These are phyloP conservation scores for Neofusicoccum cordaticola DNA, from an alignment of 2,329 filamentous ascomycete genomes.

Conservation along the genomic window DNA sequence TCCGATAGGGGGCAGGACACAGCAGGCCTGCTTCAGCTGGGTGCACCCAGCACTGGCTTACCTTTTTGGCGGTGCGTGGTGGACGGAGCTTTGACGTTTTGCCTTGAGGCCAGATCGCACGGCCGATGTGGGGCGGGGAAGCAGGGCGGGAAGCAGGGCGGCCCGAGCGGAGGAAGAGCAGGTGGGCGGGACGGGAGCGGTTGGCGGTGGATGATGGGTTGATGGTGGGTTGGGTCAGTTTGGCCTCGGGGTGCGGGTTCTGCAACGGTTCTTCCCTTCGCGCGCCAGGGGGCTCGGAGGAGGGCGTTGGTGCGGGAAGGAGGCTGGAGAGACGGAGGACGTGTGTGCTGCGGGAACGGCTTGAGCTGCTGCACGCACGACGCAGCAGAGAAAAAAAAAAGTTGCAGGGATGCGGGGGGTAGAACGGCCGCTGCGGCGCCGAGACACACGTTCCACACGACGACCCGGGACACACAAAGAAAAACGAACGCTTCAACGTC, in stretches of 20 bases:
- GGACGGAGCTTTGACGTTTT: too few relatives aligned
- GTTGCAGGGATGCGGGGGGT: background rate
- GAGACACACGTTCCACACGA: slow-evolving; percentile 9
- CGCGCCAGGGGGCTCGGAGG: background rate
- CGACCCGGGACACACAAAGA: background rate
- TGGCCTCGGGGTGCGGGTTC: too few relatives aligned
- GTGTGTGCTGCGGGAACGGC: background rate
- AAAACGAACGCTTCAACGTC: background rate
- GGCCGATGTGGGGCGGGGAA: too few relatives aligned
- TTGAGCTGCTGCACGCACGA: background rate
- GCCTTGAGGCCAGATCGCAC: too few relatives aligned
- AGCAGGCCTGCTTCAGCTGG: background rate
- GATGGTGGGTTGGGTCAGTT: too few relatives aligned
- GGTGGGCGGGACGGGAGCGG: too few relatives aligned
- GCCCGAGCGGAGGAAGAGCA: too few relatives aligned
- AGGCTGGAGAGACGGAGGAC: background rate
- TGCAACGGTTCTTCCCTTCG: too few relatives aligned
- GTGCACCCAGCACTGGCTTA: background rate
- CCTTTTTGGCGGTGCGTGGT: background rate
- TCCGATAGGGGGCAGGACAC: slow-evolving; percentile 13
- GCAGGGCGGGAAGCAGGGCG: too few relatives aligned
- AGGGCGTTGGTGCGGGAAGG: background rate
- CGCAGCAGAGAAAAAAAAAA: background rate
- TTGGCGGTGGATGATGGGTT: too few relatives aligned
- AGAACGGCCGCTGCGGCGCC: background rate